Conservation (phyloP, 2,329 filamentous ascomycete species). For the Colletotrichum abscissum region DNA sequence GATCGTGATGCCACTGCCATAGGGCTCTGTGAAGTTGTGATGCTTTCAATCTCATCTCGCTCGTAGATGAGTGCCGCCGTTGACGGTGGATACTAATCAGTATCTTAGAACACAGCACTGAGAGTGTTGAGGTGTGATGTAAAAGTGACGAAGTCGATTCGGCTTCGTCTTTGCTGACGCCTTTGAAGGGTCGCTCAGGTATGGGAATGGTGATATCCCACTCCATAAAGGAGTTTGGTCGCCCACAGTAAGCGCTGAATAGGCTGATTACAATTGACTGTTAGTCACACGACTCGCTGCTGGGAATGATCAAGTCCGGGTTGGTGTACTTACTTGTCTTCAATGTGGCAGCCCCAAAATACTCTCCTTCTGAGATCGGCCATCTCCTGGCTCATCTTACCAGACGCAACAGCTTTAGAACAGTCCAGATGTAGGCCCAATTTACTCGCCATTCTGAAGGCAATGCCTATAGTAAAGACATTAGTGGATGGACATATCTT, state of each 20-base stretch:
- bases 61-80: neutral
- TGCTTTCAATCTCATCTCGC: neutral
- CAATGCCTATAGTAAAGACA: conserved; percentile 3
- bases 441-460: conserved; percentile 14
- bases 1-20: conserved; percentile 3
- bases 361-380: conserved; percentile 17
- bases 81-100: neutral
- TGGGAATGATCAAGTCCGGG: accelerated
- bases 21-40: neutral
- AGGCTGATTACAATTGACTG: neutral
- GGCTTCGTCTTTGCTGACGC: neutral
- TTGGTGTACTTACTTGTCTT: conserved; percentile 9
- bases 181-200: neutral
- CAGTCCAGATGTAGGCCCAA: conserved; percentile 19
- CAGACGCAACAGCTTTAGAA: conserved; percentile 9
- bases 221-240: conserved; percentile 15
- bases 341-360: conserved; percentile 25
- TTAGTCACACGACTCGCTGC: neutral
- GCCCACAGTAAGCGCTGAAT: conserved; percentile 9
- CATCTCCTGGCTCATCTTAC: neutral
- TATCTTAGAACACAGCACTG: conserved; percentile 3
- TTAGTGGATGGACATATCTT: neutral
- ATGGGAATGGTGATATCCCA: neutral
- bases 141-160: neutral
- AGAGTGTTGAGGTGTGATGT: neutral